phyloP scores from a whole-genome alignment of 2,329 filamentous ascomycete genomes.

The Shiraia bambusicola region DNA sequence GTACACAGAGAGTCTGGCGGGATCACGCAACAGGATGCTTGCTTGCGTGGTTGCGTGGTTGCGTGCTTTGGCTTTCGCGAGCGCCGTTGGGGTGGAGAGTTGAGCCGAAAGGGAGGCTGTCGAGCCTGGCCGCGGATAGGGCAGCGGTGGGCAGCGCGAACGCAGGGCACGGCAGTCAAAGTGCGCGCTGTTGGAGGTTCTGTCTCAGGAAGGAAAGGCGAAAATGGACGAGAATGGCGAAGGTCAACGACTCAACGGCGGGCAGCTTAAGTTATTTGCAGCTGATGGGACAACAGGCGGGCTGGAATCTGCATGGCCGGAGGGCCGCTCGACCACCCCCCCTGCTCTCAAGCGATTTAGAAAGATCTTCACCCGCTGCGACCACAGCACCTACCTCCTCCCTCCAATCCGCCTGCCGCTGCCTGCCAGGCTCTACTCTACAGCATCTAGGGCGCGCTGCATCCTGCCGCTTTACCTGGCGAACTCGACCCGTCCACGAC shows the following conservation, averaged over 20 bases:
- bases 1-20: not conserved
- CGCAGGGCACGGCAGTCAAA: conserved; percentile 15
- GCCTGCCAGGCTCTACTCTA: too few species aligned
- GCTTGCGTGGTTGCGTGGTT: not conserved
- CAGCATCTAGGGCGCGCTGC: too few species aligned
- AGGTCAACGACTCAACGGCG: conserved; percentile 44
- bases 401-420: too few species aligned
- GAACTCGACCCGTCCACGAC: too few species aligned
- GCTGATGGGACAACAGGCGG: conserved; percentile 15
- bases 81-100: conserved; percentile 22
- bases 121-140: conserved; percentile 24
- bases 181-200: conserved; percentile 36
- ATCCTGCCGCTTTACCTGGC: too few species aligned
- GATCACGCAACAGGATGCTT: not conserved
- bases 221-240: conserved; percentile 43
- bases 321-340: conserved; percentile 31
- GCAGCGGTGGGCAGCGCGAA: conserved; percentile 21
- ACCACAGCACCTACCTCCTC: not conserved
- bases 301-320: conserved; percentile 19
- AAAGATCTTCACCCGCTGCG: conserved; percentile 21
- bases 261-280: conserved; percentile 14
- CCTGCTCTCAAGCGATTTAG: conserved; percentile 30
- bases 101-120: conserved; percentile 13
- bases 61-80: conserved; percentile 16
- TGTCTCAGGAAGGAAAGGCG: conserved; percentile 45